A percentile compares a stretch with the other conserved stretches of the same genome.
Conservation (phyloP, 2,329 filamentous ascomycete genomes). For the Botryosphaeria dothidea region DNA sequence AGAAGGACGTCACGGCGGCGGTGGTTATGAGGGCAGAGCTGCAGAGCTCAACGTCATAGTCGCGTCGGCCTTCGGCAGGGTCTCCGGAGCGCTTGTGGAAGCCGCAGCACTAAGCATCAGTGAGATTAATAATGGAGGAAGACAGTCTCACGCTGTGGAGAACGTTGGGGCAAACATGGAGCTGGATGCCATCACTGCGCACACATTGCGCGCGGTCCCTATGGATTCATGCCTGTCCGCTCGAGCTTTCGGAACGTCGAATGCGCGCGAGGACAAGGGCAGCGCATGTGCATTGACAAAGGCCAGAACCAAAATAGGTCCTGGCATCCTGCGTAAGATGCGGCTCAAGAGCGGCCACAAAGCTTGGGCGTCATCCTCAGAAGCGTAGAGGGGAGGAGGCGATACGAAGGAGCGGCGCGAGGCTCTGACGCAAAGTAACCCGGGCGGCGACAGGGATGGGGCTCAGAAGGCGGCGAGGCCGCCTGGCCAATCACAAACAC, state of each 20-base stretch:
- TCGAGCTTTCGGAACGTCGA: not conserved
- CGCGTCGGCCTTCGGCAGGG: constrained; percentile 15
- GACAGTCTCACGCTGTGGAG: not conserved
- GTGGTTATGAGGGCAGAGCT: not conserved
- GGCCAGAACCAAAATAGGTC: too few relatives aligned
- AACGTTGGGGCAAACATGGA: not conserved
- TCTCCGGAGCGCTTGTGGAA: not conserved
- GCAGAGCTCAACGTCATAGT: constrained; percentile 20
- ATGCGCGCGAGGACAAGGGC: not conserved
- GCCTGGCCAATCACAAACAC: not conserved
- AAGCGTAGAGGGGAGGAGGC: not conserved
- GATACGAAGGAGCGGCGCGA: not conserved
- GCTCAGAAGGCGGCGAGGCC: not conserved
- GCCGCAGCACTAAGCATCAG: not conserved
- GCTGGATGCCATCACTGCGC: not conserved
- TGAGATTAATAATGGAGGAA: not conserved
- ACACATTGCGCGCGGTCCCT: not conserved
- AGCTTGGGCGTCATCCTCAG: not conserved
- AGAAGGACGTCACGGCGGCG: too few relatives aligned
- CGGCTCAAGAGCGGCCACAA: not conserved
- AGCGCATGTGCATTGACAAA: too few relatives aligned
- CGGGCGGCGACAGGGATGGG: not conserved
- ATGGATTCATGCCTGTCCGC: not conserved
- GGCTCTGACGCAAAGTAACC: not conserved
- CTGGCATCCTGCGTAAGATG: too few relatives aligned